phyloP scores from a whole-genome alignment of 768 basidiomycete species.

The Boletus eberwhitei region DNA sequence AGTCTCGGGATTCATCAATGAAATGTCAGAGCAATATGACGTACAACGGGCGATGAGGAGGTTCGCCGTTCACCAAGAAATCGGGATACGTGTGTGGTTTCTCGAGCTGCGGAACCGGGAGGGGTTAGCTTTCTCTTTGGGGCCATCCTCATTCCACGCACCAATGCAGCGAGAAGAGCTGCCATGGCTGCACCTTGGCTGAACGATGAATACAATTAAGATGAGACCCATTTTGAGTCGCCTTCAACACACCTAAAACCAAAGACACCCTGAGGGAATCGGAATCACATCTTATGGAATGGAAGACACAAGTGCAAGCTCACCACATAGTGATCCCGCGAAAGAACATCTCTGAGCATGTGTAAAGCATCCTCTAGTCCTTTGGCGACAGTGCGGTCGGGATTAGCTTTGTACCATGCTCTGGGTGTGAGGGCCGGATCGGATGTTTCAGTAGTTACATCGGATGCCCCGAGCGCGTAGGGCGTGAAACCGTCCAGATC shows the following conservation, averaged over 20 bases:
- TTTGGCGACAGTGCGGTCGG: slow-evolving; percentile 45
- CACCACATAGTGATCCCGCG: slow-evolving; percentile 63
- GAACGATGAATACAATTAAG: slow-evolving; percentile 5
- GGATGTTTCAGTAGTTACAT: slow-evolving; percentile 28
- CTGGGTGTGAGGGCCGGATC: slow-evolving; percentile 58
- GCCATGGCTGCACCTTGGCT: slow-evolving; percentile 82
- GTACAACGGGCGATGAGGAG: slow-evolving; percentile 76
- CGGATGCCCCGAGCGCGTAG: slow-evolving; percentile 38
- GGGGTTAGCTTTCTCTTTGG: background rate
- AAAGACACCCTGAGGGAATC: slow-evolving; percentile 57
- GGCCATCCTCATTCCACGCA: slow-evolving; percentile 33
- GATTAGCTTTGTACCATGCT: slow-evolving; percentile 68
- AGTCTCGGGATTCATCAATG: background rate
- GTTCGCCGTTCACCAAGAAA: slow-evolving; percentile 60
- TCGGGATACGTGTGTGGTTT: slow-evolving; percentile 48
- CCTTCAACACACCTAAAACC: slow-evolving; percentile 61
- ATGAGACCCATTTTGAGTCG: background rate
- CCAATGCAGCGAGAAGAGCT: slow-evolving; percentile 64
- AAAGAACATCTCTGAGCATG: slow-evolving; percentile 53
- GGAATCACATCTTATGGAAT: background rate
- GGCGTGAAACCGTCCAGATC: slow-evolving; percentile 45
- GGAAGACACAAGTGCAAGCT: slow-evolving; percentile 13
- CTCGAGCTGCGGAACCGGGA: slow-evolving; percentile 44
- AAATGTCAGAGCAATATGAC: slow-evolving; percentile 16
- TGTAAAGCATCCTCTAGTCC: slow-evolving; percentile 61